Evolutionary conservation across 305 asterid genomes (phyloP).

Genomic region (Solanum hybrid): DNA sequence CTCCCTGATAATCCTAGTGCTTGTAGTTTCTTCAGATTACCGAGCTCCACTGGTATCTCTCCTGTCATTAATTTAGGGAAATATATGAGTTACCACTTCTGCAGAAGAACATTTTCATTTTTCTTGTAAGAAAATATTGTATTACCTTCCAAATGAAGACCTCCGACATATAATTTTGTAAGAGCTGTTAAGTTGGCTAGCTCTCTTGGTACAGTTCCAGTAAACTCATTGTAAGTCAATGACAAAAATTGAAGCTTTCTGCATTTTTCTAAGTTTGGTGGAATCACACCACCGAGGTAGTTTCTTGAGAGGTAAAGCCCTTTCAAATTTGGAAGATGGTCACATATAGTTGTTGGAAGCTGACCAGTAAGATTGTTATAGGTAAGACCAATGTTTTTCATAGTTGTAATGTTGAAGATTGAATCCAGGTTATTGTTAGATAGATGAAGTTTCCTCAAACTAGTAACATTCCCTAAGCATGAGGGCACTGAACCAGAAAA

Average conservation of each 20-base stretch:
- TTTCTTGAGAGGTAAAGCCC: background rate
- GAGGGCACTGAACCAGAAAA: too few species aligned
- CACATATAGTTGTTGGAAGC: background rate
- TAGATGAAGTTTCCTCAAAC: too few species aligned
- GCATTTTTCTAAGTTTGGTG: background rate
- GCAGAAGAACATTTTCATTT: background rate
- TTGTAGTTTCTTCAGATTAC: background rate
- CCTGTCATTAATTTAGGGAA: background rate
- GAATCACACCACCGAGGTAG: background rate
- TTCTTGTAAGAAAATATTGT: background rate
- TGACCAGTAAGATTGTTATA: background rate
- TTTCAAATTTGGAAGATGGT: background rate
- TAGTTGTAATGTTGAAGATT: background rate
- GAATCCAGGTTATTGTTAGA: background rate
- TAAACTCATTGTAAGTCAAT: background rate
- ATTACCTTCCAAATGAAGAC: background rate
- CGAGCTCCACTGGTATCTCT: background rate
- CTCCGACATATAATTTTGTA: too few species aligned
- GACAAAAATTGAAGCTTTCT: background rate
- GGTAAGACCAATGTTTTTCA: background rate
- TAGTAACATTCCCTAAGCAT: too few species aligned
- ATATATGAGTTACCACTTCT: background rate
- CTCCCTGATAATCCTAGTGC: background rate
- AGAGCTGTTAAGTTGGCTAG: background rate
- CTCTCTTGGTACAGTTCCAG: background rate